Percentiles rank a stretch among this genome's conserved stretches.
These are phyloP conservation scores for Gnetum montanum DNA, from an alignment of 75 land plant genomes.

Conservation along the genomic window DNA sequence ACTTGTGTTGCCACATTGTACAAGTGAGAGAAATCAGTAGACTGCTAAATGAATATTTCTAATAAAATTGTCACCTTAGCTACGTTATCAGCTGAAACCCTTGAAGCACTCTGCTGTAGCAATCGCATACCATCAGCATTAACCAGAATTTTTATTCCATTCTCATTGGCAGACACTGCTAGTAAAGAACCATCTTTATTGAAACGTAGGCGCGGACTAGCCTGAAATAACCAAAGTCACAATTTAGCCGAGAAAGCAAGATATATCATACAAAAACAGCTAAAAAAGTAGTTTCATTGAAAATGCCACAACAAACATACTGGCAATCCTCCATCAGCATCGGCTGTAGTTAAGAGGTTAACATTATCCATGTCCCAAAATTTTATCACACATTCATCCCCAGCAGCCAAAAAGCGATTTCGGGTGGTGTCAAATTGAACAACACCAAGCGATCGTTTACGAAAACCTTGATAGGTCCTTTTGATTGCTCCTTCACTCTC, in stretches of 20 bases:
- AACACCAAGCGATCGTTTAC: constrained; percentile 61
- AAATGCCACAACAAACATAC: constrained; percentile 22
- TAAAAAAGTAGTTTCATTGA: no score
- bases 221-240: constrained; percentile 21
- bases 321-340: constrained; percentile 77
- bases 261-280: neutral
- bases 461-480: constrained; percentile 65
- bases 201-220: constrained; percentile 67
- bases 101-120: constrained; percentile 52
- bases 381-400: constrained; percentile 66
- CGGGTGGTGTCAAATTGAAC: constrained; percentile 89
- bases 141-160: constrained; percentile 68
- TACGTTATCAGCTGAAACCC: constrained; percentile 29
- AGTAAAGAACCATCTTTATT: constrained; percentile 72
- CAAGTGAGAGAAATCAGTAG: neutral
- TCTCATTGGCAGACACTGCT: constrained; percentile 72
- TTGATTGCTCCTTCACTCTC: constrained; percentile 91
- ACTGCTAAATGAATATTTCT: no score
- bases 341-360: constrained; percentile 43
- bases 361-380: constrained; percentile 87
- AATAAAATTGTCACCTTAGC: constrained; percentile 29
- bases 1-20: neutral
- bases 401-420: constrained; percentile 75
- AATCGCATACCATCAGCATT: constrained; percentile 64
- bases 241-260: neutral